Evolutionary conservation across 2,329 filamentous ascomycete species (phyloP), one percentile per base, ranked within the genome.

Genomic region (Ophiostoma sp.): DNA sequence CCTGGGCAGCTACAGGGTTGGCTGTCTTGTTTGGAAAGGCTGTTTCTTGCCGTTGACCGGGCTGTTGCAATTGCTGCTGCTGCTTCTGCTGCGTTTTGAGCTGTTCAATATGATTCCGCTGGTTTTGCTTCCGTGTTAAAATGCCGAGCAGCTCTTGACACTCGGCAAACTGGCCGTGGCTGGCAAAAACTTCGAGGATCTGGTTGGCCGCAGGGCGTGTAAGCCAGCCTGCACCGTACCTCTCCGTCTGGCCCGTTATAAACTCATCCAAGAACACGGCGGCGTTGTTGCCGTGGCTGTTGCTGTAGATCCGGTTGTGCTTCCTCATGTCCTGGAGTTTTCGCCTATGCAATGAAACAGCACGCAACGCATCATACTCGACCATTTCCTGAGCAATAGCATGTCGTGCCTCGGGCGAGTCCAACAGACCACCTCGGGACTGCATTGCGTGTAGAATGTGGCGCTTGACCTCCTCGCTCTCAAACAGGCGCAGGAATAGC

Each of bases 391-490:
- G 76, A 3, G 85, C 84, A 31, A 87, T 79, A 11, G 78, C 78
- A 8, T 79, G 80, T 8, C 83, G 79, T 1, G 82, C 82, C 0
- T 76, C 76, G 0, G 79, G 78, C 31, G 82, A 80, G 8, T 81
- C 77, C 55, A 88, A 80, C 68, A 87, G 80, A 31, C 83, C 83
- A 22, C 28, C 25, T 28, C 82, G 80, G 48, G 82, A 78, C 72
- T 84, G 80, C 85, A 88, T 87, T 73, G 81, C 80, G 15, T 82
- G 81, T 39, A 88, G 78, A 39, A 86, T 79, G 75, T 85, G 83
- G 31, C 83, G 82, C 70, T 82, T 82, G 69, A 85, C 83, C n/a
- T 88, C 85, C 78, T 91, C 89, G 12, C 86, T 87, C 79, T 88
- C 87, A 73, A 92, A 87, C 61, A 88, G 80, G n/a, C 81, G 79